Evolutionary conservation across 306 rosid genomes (phyloP), one percentile per base, ranked within the genome.

Genomic region (Glycine soja): DNA sequence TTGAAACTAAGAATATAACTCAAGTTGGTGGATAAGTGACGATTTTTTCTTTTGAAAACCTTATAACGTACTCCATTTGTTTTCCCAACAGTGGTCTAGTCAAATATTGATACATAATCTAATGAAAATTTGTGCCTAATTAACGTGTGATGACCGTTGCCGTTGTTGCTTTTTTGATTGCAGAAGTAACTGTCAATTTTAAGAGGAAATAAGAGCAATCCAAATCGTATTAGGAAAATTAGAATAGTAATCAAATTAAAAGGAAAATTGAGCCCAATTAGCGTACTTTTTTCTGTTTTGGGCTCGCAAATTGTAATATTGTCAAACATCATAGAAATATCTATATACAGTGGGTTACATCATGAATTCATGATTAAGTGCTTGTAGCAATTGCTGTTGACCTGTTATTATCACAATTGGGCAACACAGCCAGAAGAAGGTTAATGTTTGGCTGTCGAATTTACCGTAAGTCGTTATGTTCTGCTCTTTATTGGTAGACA

Each of bases 401-500:
- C 30, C 1, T 24, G 30, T 24, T 24, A 2, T 2, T 24, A 24
- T 24, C 30, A 24, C 2, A 24, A 24, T 24, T 24, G 30, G 30
- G 30, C 30, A 24, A 24, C 30, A 24, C 2, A 24, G 30, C 30
- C 30, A 24, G 30, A 24, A 24, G 30, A 24, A 24, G 30, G 90
- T 88, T 34, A 88, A 15, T 4, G n/a, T 45, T 18, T 86, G 80
- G 30, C 85, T 84, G 36, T 89, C 77, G 43, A 84, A 91, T 76
- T 84, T 91, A 8, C 30, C 1, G 30, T 24, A 90, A 91, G 43
- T 89, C 89, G 2, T 9, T 24, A 24, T 0, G 30, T 24, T 24
- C 30, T 24, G 2, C 30, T 24, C 30, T 24, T 24, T 24, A n/a
- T 24, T 24, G 2, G 30, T 24, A 24, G 30, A 24, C 30, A 24